phyloP scores from a whole-genome alignment of 805 yeast genomes.

The Candida berthetii region DNA sequence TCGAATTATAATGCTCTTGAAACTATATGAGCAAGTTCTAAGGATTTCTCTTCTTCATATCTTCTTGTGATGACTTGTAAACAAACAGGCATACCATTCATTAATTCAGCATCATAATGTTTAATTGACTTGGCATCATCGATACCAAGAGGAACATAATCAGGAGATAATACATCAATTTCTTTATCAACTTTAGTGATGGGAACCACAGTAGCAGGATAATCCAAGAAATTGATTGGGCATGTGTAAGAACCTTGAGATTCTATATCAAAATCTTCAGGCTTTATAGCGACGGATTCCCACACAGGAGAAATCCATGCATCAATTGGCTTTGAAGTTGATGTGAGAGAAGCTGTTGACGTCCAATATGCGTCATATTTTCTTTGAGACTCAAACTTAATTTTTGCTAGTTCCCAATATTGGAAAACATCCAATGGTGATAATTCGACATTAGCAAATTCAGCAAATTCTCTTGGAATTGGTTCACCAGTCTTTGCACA shows the following conservation, averaged over 20 bases:
- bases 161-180: conserved; percentile 20
- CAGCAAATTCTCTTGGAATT: not conserved
- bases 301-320: conserved; percentile 33
- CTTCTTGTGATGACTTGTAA: conserved; percentile 45
- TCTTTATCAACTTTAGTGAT: conserved; percentile 27
- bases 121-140: conserved; percentile 22
- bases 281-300: conserved; percentile 27
- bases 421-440: conserved; percentile 10
- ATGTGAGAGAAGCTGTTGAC: conserved; percentile 23
- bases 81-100: conserved; percentile 37
- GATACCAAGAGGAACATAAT: conserved; percentile 18
- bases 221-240: conserved; percentile 28
- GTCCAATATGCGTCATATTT: conserved; percentile 27
- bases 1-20: conserved; percentile 14
- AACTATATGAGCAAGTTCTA: conserved; percentile 20
- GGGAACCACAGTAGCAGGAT: conserved; percentile 32
- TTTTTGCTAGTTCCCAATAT: conserved; percentile 27
- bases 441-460: not conserved
- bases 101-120: conserved; percentile 24
- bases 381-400: conserved; percentile 25
- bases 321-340: conserved; percentile 31
- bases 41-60: conserved; percentile 48
- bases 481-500: conserved; percentile 3
- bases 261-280: conserved; percentile 5
- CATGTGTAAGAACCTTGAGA: conserved; percentile 31